Evolutionary conservation across 176 grass and related monocot genomes (phyloP), one percentile per base, ranked within the genome.

Genomic region (Chloris gayana): DNA sequence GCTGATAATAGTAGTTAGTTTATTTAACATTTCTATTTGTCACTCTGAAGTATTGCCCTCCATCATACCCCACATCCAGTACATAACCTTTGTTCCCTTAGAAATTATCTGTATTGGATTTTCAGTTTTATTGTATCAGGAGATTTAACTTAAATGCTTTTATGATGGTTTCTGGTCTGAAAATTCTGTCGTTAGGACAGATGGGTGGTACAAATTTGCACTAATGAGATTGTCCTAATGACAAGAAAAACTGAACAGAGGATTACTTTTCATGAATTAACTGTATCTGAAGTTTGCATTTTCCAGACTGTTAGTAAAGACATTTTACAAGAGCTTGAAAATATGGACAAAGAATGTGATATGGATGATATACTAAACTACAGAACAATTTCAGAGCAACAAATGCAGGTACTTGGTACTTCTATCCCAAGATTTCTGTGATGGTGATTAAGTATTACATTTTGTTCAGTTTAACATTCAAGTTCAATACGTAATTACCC

Each of bases 331-430:
- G 88, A 94, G 69, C 82, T 98, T 35, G 92, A 91, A 84, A 85
- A 76, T 80, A 90, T 98, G 92, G 95, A 98, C 66, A 98, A 75
- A 83, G 95, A 93, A 79, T 94, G 90, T 81, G 92, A 94, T 84
- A 92, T 94, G 84, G 88, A 94, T 85, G 95, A 98, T 78, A 93
- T 98, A 54, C 83, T 98, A 70, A 91, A 84, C 86, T 98, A 98
- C 78, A 94, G 95, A 87, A 82, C 88, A 72, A 85, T 88, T 77
- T 86, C 95, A 77, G 95, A 98, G 61, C 86, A 92, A 73, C 77
- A 91, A 73, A 76, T 98, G 64, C 90, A 98, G 92, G 95, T 98
- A 87, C 63, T 72, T 67, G 45, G 15, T 70, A 64, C 41, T 74
- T 73, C 14, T 84, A 29, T 81, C 53, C 76, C 35, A 72, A 72